A percentile compares a stretch with the other conserved stretches of the same genome.
phyloP scores from a whole-genome alignment of 2,329 filamentous ascomycete genomes.

The Aspergillus eucalypticola region DNA sequence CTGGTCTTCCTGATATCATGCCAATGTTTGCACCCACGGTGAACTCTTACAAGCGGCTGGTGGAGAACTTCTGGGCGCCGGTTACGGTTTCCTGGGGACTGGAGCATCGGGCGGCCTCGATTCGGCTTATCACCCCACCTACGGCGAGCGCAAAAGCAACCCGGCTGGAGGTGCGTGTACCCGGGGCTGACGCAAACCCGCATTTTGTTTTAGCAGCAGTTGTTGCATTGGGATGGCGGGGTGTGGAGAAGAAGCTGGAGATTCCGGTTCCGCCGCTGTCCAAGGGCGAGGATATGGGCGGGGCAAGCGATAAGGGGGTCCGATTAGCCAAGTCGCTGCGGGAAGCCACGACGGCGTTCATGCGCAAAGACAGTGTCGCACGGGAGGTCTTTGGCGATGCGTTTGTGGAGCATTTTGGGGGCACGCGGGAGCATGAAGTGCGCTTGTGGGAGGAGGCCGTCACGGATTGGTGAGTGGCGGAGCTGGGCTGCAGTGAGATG shows the following conservation, averaged over 20 bases:
- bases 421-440: conserved; percentile 88
- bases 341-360: conserved; percentile 80
- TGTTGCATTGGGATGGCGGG: conserved; percentile 83
- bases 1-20: conserved; percentile 92
- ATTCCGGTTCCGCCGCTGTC: conserved; percentile 80
- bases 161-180: conserved; percentile 87
- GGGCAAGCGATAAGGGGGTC: conserved; percentile 68
- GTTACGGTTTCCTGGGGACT: conserved; percentile 97
- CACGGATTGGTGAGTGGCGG: conserved; percentile 79
- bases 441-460: conserved; percentile 92
- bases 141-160: conserved; percentile 82
- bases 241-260: conserved; percentile 86
- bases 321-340: conserved; percentile 80
- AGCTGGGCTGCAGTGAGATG: conserved; percentile 27
- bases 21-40: conserved; percentile 90
- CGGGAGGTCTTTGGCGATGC: conserved; percentile 89
- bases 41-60: conserved; percentile 96
- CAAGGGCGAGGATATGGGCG: conserved; percentile 79
- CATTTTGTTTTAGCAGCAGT: conserved; percentile 85
- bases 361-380: conserved; percentile 77
- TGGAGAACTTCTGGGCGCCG: conserved; percentile 99
- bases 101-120: conserved; percentile 89
- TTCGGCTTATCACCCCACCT: conserved; percentile 85
- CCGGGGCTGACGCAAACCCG: conserved; percentile 91
- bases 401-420: conserved; percentile 94